Base-by-base conservation (phyloP, 1,139 yeast species). In the Taphrina deformans region DNA sequence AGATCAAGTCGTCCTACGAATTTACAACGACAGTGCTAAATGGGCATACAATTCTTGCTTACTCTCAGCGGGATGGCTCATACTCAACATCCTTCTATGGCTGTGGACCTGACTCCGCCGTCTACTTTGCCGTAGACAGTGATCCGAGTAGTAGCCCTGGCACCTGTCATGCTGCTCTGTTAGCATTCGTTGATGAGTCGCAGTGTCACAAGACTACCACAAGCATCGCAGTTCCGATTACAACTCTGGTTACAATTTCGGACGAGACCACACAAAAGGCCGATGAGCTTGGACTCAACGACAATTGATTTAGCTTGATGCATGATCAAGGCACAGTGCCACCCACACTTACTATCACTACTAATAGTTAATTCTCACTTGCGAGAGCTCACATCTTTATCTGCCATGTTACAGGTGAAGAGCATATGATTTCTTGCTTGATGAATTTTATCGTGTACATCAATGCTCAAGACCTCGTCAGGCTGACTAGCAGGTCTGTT, bases 81-180 rank as follows among this genome's bases (percentile, higher is more conserved):
- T n/a, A 7, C 23, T 48, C 52, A 10, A 48, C 52, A 18, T 26
- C 52, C 5, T 48, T 48, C 35, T 48, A 48, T 29, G 52, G 52
- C 14, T 48, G 52, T 27, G 52, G 52, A 26, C 52, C 52, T 9
- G 35, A 26, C 10, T 48, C 52, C 7, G 52, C 52, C 9, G 52
- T 48, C 52, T 48, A 48, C 23, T 48, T 48, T 29, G 52, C 52
- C 21, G 52, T 48, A 12, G 35, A 26, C 12, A 48, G 52, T 26
- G 52, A 48, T 7, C 52, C 52, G 14, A 16, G 35, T 5, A 26
- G 35, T 35, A 29, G 35, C n/a, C 52, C 52, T 10, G 52, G 52
- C n/a, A 23, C n/a, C 10, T 48, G 52, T 48, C 52, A 48, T 14
- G 31, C 52, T n/a, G 52, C 52, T 10, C 52, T 26, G n/a, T 16